These are phyloP conservation scores for Fragosphaeria purpurea DNA, from an alignment of 2,329 filamentous ascomycete genomes.

Conservation along the genomic window DNA sequence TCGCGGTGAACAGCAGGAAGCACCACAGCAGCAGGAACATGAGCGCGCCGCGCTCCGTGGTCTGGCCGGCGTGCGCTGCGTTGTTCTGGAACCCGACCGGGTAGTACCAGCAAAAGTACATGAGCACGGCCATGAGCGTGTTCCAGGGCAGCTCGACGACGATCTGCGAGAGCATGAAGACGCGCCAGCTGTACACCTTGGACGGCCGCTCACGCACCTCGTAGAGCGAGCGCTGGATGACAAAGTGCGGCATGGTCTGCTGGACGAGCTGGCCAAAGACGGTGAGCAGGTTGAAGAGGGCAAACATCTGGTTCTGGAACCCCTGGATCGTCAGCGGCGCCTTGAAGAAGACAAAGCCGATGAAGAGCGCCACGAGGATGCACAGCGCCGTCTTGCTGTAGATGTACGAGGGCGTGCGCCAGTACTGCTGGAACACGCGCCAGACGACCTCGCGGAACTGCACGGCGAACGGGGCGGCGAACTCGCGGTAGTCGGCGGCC, in stretches of 20 bases:
- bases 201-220: slow-evolving; percentile 77
- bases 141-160: slow-evolving; percentile 83
- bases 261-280: slow-evolving; percentile 73
- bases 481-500: slow-evolving; percentile 53
- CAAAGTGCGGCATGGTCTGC: slow-evolving; percentile 79
- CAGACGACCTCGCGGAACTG: slow-evolving; percentile 59
- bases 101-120: slow-evolving; percentile 69
- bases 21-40: slow-evolving; percentile 76
- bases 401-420: slow-evolving; percentile 82
- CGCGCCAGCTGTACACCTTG: slow-evolving; percentile 76
- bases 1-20: slow-evolving; percentile 61
- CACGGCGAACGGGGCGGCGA: slow-evolving; percentile 61
- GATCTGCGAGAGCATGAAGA: slow-evolving; percentile 76
- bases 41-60: slow-evolving; percentile 60
- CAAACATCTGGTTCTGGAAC: slow-evolving; percentile 77
- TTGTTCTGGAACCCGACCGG: slow-evolving; percentile 69
- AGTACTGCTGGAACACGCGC: slow-evolving; percentile 68
- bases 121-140: slow-evolving; percentile 57
- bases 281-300: slow-evolving; percentile 73
- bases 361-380: slow-evolving; percentile 57
- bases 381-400: slow-evolving; percentile 70
- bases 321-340: slow-evolving; percentile 65
- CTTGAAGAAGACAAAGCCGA: slow-evolving; percentile 71
- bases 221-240: slow-evolving; percentile 70
- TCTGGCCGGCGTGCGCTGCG: slow-evolving; percentile 49